Conservation (phyloP, 495 filamentous ascomycete genomes). For the Chaetomium tenue region DNA sequence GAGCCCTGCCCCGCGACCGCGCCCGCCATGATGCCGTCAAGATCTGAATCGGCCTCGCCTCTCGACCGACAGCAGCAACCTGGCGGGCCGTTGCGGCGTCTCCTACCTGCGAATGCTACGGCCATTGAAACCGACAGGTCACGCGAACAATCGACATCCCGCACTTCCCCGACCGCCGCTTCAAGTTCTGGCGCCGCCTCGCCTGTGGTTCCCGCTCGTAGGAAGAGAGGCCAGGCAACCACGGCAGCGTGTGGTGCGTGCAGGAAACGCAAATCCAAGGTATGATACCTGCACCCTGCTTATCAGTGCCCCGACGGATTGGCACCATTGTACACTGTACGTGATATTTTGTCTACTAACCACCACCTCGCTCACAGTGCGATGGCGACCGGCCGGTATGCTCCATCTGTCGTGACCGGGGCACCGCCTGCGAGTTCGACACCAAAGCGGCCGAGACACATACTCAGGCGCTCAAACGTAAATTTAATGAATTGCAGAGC, state of each 20-base stretch:
- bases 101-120: conserved; percentile 21
- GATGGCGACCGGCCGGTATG: conserved; percentile 41
- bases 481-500: conserved; percentile 38
- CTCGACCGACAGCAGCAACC: conserved; percentile 8
- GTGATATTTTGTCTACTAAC: too few relatives aligned
- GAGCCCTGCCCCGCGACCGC: conserved; percentile 1
- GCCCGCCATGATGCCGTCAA: background rate
- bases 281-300: conserved; percentile 21
- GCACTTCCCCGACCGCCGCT: background rate
- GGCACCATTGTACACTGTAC: background rate
- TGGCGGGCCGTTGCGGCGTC: conserved; percentile 19
- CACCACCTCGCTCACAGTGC: conserved; percentile 30
- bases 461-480: conserved; percentile 44
- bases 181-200: background rate
- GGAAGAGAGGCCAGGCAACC: conserved; percentile 45
- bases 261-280: conserved; percentile 56
- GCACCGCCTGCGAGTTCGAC: conserved; percentile 41
- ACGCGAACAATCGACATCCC: background rate
- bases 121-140: background rate
- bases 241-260: conserved; percentile 55
- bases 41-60: conserved; percentile 15
- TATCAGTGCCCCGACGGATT: conserved; percentile 5
- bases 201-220: conserved; percentile 9
- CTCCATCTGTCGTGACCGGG: conserved; percentile 37
- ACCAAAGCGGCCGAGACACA: conserved; percentile 42